A percentile compares a stretch with the other conserved stretches of the same genome.
These are phyloP conservation scores for Leptodermis oblonga DNA, from an alignment of 257 asterid species.

Conservation along the genomic window DNA sequence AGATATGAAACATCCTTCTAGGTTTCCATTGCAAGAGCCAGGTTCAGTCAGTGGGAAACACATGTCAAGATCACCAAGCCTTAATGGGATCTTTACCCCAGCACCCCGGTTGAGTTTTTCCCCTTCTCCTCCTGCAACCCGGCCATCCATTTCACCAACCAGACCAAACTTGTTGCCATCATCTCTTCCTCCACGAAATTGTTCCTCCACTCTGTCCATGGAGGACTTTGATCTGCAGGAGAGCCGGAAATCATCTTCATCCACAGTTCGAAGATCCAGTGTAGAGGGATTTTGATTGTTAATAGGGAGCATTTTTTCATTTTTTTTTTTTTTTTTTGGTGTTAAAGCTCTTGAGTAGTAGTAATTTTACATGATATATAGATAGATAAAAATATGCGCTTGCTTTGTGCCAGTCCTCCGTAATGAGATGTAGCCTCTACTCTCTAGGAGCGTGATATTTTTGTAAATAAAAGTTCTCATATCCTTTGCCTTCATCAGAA, in stretches of 20 bases:
- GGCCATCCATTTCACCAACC: slow-evolving; percentile 40
- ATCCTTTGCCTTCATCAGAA: too few species aligned
- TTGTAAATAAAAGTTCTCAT: neutral
- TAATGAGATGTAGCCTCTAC: slow-evolving; percentile 6
- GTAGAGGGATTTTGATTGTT: slow-evolving; percentile 64
- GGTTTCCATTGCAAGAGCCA: slow-evolving; percentile 89
- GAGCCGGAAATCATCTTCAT: slow-evolving; percentile 52
- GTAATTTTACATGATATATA: slow-evolving; percentile 34
- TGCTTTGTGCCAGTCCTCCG: slow-evolving; percentile 18
- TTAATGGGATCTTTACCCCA: slow-evolving; percentile 58
- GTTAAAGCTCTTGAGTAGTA: slow-evolving; percentile 2
- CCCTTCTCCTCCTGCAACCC: slow-evolving; percentile 45
- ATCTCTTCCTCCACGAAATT: slow-evolving; percentile 50
- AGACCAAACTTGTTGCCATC: slow-evolving; percentile 37
- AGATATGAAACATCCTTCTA: slow-evolving; percentile 71
- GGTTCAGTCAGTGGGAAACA: slow-evolving; percentile 56
- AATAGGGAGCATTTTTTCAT: slow-evolving; percentile 37
- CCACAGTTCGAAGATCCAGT: slow-evolving; percentile 53
- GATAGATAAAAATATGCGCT: slow-evolving; percentile 31
- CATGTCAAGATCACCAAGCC: slow-evolving; percentile 78
- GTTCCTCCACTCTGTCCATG: slow-evolving; percentile 43
- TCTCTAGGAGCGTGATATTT: slow-evolving; percentile 27
- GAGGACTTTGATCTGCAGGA: slow-evolving; percentile 59
- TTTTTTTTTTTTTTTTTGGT: neutral
- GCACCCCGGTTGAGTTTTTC: slow-evolving; percentile 45